Percentiles rank a stretch among this genome's conserved stretches.
Conservation (phyloP, 768 basidiomycete genomes). For the Russula earlei region DNA sequence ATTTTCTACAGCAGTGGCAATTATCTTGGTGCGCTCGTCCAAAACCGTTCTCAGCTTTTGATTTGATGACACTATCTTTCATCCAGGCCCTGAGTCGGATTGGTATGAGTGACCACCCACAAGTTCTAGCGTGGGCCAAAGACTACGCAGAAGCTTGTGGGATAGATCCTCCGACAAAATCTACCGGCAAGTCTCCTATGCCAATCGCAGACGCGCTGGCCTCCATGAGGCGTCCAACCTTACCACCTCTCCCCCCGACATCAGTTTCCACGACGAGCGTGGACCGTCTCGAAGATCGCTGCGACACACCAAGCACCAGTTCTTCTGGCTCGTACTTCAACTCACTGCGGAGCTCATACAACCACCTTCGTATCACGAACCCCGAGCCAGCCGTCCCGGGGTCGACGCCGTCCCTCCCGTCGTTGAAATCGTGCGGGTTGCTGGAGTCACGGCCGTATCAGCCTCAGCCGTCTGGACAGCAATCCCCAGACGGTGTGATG, state of each 20-base stretch:
- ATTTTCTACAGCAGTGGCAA: conserved; percentile 47
- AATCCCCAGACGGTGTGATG: conserved; percentile 1
- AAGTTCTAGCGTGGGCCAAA: conserved; percentile 46
- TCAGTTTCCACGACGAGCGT: neutral
- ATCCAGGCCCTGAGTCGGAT: conserved; percentile 60
- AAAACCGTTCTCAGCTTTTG: conserved; percentile 18
- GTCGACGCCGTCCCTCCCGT: conserved; percentile 44
- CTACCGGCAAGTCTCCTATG: neutral
- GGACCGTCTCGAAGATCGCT: conserved; percentile 13
- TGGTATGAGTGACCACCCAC: conserved; percentile 44
- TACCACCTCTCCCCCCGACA: neutral
- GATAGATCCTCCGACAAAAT: conserved; percentile 35
- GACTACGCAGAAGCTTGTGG: conserved; percentile 64
- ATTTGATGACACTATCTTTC: neutral
- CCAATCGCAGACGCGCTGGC: neutral
- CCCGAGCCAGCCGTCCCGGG: conserved; percentile 15
- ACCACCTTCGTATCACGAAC: conserved; percentile 5
- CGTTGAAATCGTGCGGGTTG: conserved; percentile 65
- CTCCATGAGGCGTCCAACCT: neutral
- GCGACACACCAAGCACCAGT: conserved; percentile 2
- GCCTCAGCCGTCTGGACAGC: neutral
- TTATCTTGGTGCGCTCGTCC: conserved; percentile 47
- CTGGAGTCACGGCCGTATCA: conserved; percentile 43
- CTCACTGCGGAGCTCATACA: conserved; percentile 13
- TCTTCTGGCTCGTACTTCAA: conserved; percentile 8